Percentiles rank a stretch among this genome's conserved stretches.
Conservation (phyloP, 169 alveolate species). For the Perkinsus marinus region DNA sequence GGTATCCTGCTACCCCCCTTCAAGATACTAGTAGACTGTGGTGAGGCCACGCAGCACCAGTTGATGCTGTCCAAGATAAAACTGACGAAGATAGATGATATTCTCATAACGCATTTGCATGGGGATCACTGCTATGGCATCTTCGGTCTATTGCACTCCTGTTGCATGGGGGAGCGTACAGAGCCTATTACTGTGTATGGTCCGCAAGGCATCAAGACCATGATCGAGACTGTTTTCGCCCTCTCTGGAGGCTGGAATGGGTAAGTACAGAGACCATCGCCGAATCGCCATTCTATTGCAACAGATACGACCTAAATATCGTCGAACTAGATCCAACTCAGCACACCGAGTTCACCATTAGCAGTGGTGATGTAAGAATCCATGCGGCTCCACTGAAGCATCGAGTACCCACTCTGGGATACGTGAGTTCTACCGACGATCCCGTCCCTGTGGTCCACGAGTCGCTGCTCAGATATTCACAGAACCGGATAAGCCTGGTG, state of each 20-base stretch:
- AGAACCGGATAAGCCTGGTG: not conserved
- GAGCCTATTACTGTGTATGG: not conserved
- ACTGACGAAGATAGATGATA: not conserved
- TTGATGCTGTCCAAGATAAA: not conserved
- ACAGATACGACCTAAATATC: not conserved
- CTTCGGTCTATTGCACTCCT: not conserved
- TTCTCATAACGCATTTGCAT: not conserved
- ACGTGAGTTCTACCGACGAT: not conserved
- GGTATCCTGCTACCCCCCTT: not conserved
- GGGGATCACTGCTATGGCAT: slow-evolving; percentile 6
- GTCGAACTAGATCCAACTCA: not conserved
- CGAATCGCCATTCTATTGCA: not conserved
- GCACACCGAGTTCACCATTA: not conserved
- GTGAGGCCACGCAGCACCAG: slow-evolving; percentile 7
- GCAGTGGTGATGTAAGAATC: not conserved
- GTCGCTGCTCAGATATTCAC: not conserved
- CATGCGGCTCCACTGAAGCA: not conserved
- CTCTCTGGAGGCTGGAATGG: not conserved
- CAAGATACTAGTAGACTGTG: not conserved
- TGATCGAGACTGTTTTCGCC: not conserved
- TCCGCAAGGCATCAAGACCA: not conserved
- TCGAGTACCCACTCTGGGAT: not conserved
- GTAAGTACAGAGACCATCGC: not conserved
- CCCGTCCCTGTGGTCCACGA: too few species aligned
- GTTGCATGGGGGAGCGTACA: not conserved